Conservation (phyloP, 768 basidiomycete species). For the Sporobolomyces roseus region DNA sequence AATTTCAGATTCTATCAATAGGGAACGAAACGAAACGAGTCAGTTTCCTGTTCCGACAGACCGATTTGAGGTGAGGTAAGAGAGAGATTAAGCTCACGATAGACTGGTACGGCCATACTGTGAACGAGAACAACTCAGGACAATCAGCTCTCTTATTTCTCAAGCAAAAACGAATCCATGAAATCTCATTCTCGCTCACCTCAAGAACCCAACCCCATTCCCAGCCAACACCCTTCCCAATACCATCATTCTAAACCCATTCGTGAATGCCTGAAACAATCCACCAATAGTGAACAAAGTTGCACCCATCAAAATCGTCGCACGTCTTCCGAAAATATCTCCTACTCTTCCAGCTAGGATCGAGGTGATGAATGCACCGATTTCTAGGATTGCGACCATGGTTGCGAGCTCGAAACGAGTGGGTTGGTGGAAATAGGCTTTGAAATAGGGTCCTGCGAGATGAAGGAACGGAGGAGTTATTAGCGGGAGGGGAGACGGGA, state of each 20-base stretch:
- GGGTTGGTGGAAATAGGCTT: slow-evolving; percentile 74
- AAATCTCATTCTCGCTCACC: slow-evolving; percentile 52
- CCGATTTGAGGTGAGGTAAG: slow-evolving; percentile 56
- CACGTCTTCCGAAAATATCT: slow-evolving; percentile 76
- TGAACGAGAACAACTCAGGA: not conserved
- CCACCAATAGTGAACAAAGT: slow-evolving; percentile 81
- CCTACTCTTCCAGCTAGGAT: slow-evolving; percentile 82
- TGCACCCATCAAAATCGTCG: slow-evolving; percentile 78
- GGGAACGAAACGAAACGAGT: not conserved
- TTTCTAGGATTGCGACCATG: slow-evolving; percentile 65
- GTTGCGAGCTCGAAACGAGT: slow-evolving; percentile 73
- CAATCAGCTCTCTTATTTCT: no score
- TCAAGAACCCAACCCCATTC: slow-evolving; percentile 83
- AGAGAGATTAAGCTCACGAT: slow-evolving; percentile 54
- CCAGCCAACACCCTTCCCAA: slow-evolving; percentile 77
- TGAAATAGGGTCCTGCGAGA: slow-evolving; percentile 66
- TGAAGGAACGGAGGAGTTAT: not conserved
- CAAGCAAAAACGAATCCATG: not conserved
- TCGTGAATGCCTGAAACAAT: slow-evolving; percentile 73
- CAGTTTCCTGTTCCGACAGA: slow-evolving; percentile 60
- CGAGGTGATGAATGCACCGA: slow-evolving; percentile 87
- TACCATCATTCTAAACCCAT: slow-evolving; percentile 74
- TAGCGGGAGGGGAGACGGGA: not conserved
- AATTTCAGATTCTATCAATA: slow-evolving; percentile 65
- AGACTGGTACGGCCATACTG: slow-evolving; percentile 91